Evolutionary conservation across 2,329 filamentous ascomycete species (phyloP).

Genomic region (Dryadomyces quercus-mongolicae): DNA sequence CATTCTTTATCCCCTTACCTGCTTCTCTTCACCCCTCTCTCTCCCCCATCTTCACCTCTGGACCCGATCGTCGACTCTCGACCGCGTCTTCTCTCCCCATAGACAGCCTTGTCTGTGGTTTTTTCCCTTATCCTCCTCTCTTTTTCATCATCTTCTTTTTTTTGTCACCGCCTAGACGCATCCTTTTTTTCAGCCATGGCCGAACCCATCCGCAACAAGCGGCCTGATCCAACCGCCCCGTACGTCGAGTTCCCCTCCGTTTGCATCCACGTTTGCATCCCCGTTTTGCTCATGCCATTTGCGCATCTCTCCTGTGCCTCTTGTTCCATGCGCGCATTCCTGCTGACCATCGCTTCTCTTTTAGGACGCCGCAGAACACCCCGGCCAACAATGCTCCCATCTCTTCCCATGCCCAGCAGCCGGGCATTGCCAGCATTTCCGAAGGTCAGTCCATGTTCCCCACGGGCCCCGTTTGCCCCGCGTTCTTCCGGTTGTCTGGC

Average conservation of each 20-base stretch:
- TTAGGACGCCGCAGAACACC: conserved; percentile 95
- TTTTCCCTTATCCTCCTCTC: background rate
- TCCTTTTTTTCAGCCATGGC: conserved; percentile 31
- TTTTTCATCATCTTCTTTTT: background rate
- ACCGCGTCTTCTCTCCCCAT: background rate
- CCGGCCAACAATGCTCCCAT: conserved; percentile 92
- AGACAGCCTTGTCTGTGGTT: background rate
- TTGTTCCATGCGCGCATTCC: background rate
- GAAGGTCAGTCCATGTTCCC: conserved; percentile 57
- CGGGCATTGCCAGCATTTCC: conserved; percentile 86
- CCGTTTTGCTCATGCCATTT: background rate
- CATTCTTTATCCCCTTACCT: background rate
- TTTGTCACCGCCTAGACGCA: background rate
- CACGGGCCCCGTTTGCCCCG: background rate
- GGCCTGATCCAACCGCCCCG: conserved; percentile 45
- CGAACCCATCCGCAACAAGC: conserved; percentile 53
- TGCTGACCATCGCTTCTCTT: conserved; percentile 13
- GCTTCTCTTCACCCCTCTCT: background rate
- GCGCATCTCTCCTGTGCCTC: background rate
- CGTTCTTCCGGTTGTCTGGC: background rate
- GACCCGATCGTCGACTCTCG: background rate
- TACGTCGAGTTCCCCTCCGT: conserved; percentile 29
- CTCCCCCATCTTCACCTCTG: background rate
- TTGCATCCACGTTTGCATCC: background rate
- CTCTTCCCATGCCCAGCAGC: conserved; percentile 93